phyloP scores from a whole-genome alignment of 2,329 filamentous ascomycete genomes.

The Sclerotinia minor region DNA sequence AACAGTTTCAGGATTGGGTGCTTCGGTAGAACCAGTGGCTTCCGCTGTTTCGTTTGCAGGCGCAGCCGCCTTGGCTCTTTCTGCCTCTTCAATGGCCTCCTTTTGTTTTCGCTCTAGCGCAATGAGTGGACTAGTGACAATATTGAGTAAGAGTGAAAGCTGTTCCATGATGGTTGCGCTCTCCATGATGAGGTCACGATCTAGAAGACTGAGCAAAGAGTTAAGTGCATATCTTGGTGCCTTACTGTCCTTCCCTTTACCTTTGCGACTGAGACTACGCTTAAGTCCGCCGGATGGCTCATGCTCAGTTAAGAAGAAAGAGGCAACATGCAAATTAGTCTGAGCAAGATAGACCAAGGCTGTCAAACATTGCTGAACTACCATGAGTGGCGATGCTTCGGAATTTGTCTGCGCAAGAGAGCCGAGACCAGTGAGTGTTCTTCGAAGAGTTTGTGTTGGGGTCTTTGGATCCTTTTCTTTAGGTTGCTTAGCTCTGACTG shows the following conservation, averaged over 20 bases:
- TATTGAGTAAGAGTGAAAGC: conserved; percentile 80
- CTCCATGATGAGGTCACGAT: conserved; percentile 94
- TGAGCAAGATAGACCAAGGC: conserved; percentile 80
- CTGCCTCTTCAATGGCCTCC: conserved; percentile 58
- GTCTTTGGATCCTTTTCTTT: conserved; percentile 68
- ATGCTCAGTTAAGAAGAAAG: conserved; percentile 92
- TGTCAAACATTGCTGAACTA: conserved; percentile 92
- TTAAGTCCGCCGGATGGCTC: conserved; percentile 79
- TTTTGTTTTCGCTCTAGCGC: conserved; percentile 80
- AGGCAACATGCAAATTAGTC: conserved; percentile 82
- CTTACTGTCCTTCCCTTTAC: conserved; percentile 82
- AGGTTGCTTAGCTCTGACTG: conserved; percentile 82
- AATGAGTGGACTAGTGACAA: conserved; percentile 83
- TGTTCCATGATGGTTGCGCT: conserved; percentile 97
- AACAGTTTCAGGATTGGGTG: conserved; percentile 26
- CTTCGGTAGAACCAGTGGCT: conserved; percentile 20
- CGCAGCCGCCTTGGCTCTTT: conserved; percentile 45
- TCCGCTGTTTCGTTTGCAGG: conserved; percentile 33
- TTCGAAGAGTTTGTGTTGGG: conserved; percentile 72
- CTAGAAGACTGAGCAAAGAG: conserved; percentile 80
- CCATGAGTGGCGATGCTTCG: conserved; percentile 89
- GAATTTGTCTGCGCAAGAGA: conserved; percentile 60
- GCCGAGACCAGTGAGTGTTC: conserved; percentile 63
- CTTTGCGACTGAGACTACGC: conserved; percentile 74
- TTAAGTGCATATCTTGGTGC: conserved; percentile 90